These are phyloP conservation scores for Tephrocybe rancida DNA, from an alignment of 768 basidiomycete genomes.

Conservation along the genomic window DNA sequence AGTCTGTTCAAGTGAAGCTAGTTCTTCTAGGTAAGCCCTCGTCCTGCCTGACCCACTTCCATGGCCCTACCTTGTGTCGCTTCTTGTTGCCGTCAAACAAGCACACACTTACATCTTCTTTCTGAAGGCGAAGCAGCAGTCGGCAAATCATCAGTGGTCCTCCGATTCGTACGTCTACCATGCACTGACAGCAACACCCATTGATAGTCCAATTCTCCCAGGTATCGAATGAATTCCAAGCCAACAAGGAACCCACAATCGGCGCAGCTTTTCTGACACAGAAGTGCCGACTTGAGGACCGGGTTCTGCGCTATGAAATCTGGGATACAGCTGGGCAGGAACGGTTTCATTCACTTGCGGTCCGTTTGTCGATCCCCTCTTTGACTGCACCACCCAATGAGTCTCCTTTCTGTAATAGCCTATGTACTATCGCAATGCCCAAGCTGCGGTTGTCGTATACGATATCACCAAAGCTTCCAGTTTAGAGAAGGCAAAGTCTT, in stretches of 20 bases:
- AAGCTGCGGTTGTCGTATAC: conserved; percentile 97
- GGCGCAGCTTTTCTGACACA: conserved; percentile 96
- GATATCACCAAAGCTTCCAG: conserved; percentile 96
- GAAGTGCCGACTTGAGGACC: conserved; percentile 94
- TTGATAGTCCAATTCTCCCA: conserved; percentile 30
- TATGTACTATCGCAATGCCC: conserved; percentile 99
- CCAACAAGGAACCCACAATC: conserved; percentile 98
- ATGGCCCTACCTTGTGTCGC: not conserved
- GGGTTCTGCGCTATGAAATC: conserved; percentile 91
- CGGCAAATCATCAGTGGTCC: conserved; percentile 97
- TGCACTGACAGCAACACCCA: not conserved
- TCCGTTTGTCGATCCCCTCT: conserved; percentile 39
- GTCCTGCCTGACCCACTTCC: conserved; percentile 9
- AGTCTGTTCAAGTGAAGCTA: conserved; percentile 96
- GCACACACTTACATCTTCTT: conserved; percentile 14
- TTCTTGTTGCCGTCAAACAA: not conserved
- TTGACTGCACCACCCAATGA: conserved; percentile 13
- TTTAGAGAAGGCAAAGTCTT: conserved; percentile 98
- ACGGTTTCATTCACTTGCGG: conserved; percentile 96
- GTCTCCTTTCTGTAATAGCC: conserved; percentile 51
- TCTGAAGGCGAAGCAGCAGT: conserved; percentile 93
- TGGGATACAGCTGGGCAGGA: conserved; percentile 98
- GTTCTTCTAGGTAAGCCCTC: conserved; percentile 81
- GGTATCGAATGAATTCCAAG: conserved; percentile 98
- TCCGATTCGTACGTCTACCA: conserved; percentile 81